phyloP scores from a whole-genome alignment of 1,284 basidiomycete genomes.

The Volvariella volvacea region DNA sequence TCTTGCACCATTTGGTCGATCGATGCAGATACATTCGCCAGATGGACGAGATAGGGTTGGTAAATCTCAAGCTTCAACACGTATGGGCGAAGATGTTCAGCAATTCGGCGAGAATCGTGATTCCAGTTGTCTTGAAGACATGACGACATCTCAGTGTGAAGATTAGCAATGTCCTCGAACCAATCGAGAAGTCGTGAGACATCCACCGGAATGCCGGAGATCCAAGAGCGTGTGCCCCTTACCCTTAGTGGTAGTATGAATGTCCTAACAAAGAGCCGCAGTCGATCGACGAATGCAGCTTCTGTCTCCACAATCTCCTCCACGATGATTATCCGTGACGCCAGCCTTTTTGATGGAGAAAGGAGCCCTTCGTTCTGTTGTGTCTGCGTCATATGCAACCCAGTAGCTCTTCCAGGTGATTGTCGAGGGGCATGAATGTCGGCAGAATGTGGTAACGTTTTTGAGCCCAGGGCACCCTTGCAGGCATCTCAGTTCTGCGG shows the following conservation, averaged over 20 bases:
- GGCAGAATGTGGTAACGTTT: too few relatives aligned
- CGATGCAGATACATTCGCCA: conserved; percentile 52
- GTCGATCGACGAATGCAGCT: conserved; percentile 55
- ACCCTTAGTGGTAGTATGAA: conserved; percentile 75
- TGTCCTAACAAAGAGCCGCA: conserved; percentile 56
- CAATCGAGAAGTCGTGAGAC: conserved; percentile 74
- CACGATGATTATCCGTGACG: conserved; percentile 19
- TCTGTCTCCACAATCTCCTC: conserved; percentile 67
- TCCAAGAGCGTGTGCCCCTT: conserved; percentile 64
- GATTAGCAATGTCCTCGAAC: conserved; percentile 76
- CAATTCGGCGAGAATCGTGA: conserved; percentile 42
- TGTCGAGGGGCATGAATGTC: too few relatives aligned
- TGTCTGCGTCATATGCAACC: not conserved
- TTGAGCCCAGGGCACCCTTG: too few relatives aligned
- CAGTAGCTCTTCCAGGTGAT: too few relatives aligned
- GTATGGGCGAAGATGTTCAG: conserved; percentile 52
- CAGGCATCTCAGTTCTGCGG: too few relatives aligned
- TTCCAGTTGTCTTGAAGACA: not conserved
- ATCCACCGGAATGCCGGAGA: conserved; percentile 66
- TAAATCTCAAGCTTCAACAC: conserved; percentile 71
- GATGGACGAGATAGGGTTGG: conserved; percentile 75
- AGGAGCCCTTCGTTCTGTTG: conserved; percentile 3
- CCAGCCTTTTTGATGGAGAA: conserved; percentile 6
- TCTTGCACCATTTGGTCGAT: conserved; percentile 54
- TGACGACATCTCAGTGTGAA: conserved; percentile 53